Evolutionary conservation across 805 yeast genomes (phyloP), one percentile per base, ranked within the genome.

Genomic region (Hanseniaspora occidentalis): DNA sequence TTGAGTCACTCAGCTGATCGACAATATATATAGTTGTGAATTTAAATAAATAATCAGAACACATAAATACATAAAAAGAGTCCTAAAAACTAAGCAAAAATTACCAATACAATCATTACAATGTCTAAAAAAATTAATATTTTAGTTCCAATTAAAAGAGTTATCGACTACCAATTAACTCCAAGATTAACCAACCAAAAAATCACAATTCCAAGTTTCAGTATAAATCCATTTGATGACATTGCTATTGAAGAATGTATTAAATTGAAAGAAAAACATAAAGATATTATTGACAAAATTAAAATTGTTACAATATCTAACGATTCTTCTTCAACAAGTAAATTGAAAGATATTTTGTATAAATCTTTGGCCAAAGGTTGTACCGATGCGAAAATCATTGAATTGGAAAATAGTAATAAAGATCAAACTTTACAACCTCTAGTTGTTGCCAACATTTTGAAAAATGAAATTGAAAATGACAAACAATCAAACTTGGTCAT

Each of bases 241-340:
- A 92, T 92, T 57, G 98, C 98, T 7, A 75, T 92, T 40, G 98
- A 92, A 63, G 98, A 92, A 61, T 94, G 97, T 1, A 66, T 88
- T 33, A 74, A 79, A 50, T 71, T 92, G 51, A 77, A 72, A 53
- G 85, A 81, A 49, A 66, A 67, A 29, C 62, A 80, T 57, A 77
- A 79, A 53, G 71, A 58, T 8, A 59, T 73, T 38, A 95, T 86
- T 14, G 95, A 85, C 48, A 66, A 69, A 38, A 78, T 89, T 47
- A 96, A 88, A 57, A 95, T 92, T 5, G 95, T 89, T 11, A 78
- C 95, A 3, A 83, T 88, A 48, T 36, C 43, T 13, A 40, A 37
- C 23, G 34, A 40, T 23, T 22, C 37, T 33, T 21, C 24, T 4
- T 97, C 97, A 2, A 80, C 92, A 24, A 54, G 77, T 18, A 86